phyloP scores from a whole-genome alignment of 345 rosid genomes.

The Hibiscus mutabilis region DNA sequence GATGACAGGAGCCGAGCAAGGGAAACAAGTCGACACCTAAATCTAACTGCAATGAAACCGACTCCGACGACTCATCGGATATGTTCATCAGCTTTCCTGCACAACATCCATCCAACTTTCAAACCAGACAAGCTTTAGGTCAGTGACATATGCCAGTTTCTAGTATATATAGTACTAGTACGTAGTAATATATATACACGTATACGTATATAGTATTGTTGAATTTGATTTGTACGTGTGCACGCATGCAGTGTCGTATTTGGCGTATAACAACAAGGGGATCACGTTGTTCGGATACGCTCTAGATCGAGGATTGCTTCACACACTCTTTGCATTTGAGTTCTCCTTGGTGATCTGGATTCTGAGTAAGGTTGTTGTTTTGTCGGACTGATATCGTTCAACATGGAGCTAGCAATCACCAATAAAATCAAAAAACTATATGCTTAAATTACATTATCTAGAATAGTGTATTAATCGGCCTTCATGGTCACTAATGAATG shows the following conservation, averaged over 20 bases:
- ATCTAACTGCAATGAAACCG: conserved; percentile 11
- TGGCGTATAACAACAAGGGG: conserved; percentile 63
- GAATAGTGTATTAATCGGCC: neutral
- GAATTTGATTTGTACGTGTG: neutral
- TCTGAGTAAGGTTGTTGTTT: conserved; percentile 71
- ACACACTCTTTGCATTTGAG: conserved; percentile 77
- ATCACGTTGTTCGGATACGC: conserved; percentile 73
- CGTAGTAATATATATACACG: too few species aligned
- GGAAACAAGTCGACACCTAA: conserved; percentile 3
- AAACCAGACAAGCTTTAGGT: conserved; percentile 71
- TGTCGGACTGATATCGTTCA: conserved; percentile 17
- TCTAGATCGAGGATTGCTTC: conserved; percentile 78
- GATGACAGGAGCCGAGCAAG: conserved; percentile 16
- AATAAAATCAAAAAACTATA: neutral
- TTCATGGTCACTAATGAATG: neutral
- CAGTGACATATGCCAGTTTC: neutral
- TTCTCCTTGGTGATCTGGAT: conserved; percentile 86
- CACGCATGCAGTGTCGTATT: conserved; percentile 46
- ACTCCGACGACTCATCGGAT: conserved; percentile 37
- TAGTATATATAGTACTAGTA: too few species aligned
- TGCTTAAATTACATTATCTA: neutral
- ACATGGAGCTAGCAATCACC: neutral
- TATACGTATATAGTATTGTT: neutral
- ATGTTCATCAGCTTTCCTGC: conserved; percentile 26
- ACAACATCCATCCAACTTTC: conserved; percentile 41